These are phyloP conservation scores for Dictyophora rubrovolvata DNA, from an alignment of 768 basidiomycete genomes.

Conservation along the genomic window DNA sequence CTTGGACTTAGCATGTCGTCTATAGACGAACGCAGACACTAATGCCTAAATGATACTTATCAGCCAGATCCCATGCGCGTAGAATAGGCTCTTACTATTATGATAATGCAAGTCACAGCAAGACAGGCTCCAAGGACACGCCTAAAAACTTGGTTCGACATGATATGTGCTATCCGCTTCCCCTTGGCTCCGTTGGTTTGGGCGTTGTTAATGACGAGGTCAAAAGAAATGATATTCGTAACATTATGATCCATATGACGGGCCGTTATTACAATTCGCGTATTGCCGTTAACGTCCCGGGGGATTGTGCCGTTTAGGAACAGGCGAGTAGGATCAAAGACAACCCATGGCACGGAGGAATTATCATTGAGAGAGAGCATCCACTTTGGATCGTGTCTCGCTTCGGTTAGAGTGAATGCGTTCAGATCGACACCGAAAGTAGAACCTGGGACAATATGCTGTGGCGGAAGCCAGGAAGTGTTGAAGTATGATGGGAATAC, in stretches of 20 bases:
- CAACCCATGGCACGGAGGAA: constrained; percentile 29
- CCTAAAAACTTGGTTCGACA: neutral
- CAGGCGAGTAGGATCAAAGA: constrained; percentile 36
- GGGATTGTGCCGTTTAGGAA: constrained; percentile 52
- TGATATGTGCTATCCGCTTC: neutral
- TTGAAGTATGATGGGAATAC: constrained; percentile 69
- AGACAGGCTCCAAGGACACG: neutral
- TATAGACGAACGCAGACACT: neutral
- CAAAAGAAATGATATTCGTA: neutral
- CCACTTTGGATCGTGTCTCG: constrained; percentile 32
- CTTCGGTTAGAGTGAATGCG: constrained; percentile 31
- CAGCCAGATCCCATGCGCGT: neutral
- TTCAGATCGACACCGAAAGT: constrained; percentile 42
- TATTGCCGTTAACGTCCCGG: neutral
- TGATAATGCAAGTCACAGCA: neutral
- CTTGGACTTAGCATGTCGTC: neutral
- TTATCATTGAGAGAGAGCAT: constrained; percentile 16
- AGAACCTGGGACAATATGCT: constrained; percentile 42
- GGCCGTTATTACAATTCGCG: neutral
- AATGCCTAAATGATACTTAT: neutral
- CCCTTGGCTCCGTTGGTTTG: neutral
- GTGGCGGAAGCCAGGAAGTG: constrained; percentile 41
- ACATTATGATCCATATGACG: neutral
- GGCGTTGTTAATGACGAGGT: neutral
- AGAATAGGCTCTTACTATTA: neutral